Conservation (phyloP, 2,329 filamentous ascomycete genomes). For the Arthrobotrys megalospora region DNA sequence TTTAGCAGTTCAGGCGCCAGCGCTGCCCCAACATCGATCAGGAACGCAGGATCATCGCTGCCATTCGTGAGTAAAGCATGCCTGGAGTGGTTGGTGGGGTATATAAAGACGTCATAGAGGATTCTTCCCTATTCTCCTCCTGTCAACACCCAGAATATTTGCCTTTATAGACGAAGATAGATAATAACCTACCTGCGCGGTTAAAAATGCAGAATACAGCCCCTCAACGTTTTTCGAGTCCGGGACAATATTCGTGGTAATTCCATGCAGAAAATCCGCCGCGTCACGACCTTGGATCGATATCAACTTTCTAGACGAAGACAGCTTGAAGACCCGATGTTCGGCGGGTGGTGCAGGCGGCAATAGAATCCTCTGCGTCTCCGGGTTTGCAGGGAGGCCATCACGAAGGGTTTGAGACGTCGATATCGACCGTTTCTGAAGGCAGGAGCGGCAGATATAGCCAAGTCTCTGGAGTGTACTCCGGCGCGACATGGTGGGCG, state of each 20-base stretch:
- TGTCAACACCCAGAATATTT: neutral
- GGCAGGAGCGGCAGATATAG: conserved; percentile 57
- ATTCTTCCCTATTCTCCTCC: conserved; percentile 75
- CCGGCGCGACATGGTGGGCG: conserved; percentile 38
- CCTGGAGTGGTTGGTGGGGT: conserved; percentile 72
- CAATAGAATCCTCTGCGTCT: conserved; percentile 28
- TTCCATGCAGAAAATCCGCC: conserved; percentile 87
- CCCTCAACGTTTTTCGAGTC: conserved; percentile 66
- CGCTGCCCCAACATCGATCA: conserved; percentile 85
- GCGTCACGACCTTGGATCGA: conserved; percentile 84
- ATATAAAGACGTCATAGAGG: conserved; percentile 91
- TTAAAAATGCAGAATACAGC: conserved; percentile 88
- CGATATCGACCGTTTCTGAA: conserved; percentile 47
- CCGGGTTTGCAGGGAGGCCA: neutral
- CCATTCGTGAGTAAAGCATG: conserved; percentile 37
- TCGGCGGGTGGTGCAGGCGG: conserved; percentile 43
- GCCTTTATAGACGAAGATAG: conserved; percentile 61
- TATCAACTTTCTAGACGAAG: conserved; percentile 81
- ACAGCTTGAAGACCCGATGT: conserved; percentile 72
- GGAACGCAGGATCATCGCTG: conserved; percentile 70
- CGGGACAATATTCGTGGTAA: conserved; percentile 80
- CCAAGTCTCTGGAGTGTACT: conserved; percentile 25
- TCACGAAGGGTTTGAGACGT: conserved; percentile 37
- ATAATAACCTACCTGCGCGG: conserved; percentile 72
- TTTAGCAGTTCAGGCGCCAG: conserved; percentile 76